These are phyloP conservation scores for Glaciozyma antarctica DNA, from an alignment of 768 basidiomycete genomes.

Conservation along the genomic window DNA sequence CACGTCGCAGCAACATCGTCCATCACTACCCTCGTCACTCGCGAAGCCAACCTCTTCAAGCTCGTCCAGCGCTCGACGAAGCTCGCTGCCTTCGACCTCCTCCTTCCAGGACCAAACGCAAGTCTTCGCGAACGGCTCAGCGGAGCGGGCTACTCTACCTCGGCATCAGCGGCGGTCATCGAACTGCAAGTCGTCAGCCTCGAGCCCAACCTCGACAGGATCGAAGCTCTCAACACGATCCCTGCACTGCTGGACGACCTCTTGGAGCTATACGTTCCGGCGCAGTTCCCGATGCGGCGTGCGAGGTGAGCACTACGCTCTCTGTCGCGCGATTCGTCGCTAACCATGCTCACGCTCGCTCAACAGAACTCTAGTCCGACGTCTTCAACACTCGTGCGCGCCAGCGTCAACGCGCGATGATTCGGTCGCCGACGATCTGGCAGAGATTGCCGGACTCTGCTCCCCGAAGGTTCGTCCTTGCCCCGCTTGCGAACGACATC, in stretches of 20 bases:
- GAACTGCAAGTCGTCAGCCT: constrained; percentile 35
- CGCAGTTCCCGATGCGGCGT: constrained; percentile 50
- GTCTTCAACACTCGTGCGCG: constrained; percentile 50
- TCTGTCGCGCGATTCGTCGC: neutral
- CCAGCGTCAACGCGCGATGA: constrained; percentile 33
- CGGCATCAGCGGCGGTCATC: constrained; percentile 11
- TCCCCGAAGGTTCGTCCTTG: neutral
- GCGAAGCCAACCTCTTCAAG: constrained; percentile 4
- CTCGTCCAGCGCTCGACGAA: constrained; percentile 21
- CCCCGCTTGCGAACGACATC: neutral
- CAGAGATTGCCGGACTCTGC: constrained; percentile 15
- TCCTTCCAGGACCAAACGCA: constrained; percentile 15
- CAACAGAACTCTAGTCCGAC: constrained; percentile 48
- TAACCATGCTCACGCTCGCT: neutral
- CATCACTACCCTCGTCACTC: constrained; percentile 7
- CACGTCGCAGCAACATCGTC: neutral
- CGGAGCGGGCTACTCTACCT: neutral
- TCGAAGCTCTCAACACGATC: constrained; percentile 24
- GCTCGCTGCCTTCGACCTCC: constrained; percentile 32
- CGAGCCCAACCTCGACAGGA: constrained; percentile 27
- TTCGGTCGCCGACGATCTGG: constrained; percentile 37
- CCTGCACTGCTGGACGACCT: constrained; percentile 46
- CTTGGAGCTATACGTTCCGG: constrained; percentile 46
- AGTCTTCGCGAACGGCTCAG: neutral
- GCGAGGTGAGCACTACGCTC: constrained; percentile 38